Base-by-base conservation (phyloP, 768 basidiomycete genomes). In the Candolleomyces eurysporus region DNA sequence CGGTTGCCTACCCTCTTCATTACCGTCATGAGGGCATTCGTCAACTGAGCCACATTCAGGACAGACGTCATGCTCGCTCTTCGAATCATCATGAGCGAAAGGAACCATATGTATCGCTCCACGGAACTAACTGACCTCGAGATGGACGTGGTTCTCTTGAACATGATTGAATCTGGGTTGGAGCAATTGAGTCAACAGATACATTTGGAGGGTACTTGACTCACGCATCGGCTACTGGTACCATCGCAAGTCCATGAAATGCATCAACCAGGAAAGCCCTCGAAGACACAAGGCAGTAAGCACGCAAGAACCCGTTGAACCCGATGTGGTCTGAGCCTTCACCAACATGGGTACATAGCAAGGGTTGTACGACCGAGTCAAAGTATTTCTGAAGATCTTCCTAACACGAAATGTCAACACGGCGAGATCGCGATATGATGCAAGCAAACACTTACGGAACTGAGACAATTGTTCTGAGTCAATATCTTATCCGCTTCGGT, bases 231-330 rank as follows among this genome's bases (percentile, higher is more conserved):
- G 91, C 91, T 64, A 94, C 82, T 4, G 94, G 92, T 19, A 93
- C 90, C 82, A 96, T 89, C 1, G 89, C 82, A 17, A 95, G 76
- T 6, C 86, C 85, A 69, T 93, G 92, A 69, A 85, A 94, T 7
- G 84, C 80, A 72, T 96, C 94, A 62, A 94, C 84, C 61, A 91
- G 77, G 73, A 96, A 96, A 3, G 92, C 89, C 43, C 94, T 81
- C 4, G 92, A 90, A 3, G 88, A 90, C 55, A 96, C 90, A 39
- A 94, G 80, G 2, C 78, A 75, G 68, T 78, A 83, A 10, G 88
- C 84, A 55, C 79, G 75, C 56, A 78, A 72, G 68, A 88, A 89
- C 0, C 77, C 80, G 48, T 63, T 60, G 39, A 75, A 72, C 39
- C 45, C 51, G 60, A 52, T 55, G 32, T 42, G 45, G 56, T 45